Percentiles rank a stretch among this genome's conserved stretches.
These are phyloP conservation scores for Inga laurina DNA, from an alignment of 306 rosid genomes.

Conservation along the genomic window DNA sequence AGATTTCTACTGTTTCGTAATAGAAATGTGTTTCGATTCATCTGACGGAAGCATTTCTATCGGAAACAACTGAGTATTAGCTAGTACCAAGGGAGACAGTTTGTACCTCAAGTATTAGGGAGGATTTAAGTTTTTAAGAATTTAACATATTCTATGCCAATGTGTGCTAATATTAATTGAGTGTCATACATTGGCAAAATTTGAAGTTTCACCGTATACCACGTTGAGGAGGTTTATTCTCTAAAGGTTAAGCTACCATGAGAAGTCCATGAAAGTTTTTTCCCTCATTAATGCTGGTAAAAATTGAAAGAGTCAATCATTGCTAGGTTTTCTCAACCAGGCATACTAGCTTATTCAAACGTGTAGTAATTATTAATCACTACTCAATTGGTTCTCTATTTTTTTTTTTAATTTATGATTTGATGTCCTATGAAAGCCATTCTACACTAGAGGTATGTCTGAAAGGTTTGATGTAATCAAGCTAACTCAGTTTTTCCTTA, in stretches of 20 bases:
- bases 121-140: no score
- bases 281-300: neutral
- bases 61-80: neutral
- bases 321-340: neutral
- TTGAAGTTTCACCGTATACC: neutral
- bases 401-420: neutral
- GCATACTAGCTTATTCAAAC: neutral
- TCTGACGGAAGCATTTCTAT: constrained; percentile 1
- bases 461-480: neutral
- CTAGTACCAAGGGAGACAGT: no score
- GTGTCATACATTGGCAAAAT: no score
- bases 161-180: no score
- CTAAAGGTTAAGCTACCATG: neutral
- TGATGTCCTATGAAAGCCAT: neutral
- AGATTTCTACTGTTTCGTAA: neutral
- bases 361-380: neutral
- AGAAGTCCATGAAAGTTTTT: neutral
- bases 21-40: neutral
- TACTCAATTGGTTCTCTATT: neutral
- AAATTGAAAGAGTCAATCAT: neutral
- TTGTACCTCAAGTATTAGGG: no score
- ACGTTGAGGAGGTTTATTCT: neutral
- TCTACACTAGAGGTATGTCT: neutral
- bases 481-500: constrained; percentile 20
- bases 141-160: no score